Percentiles rank a stretch among this genome's conserved stretches.
These are phyloP conservation scores for Chaetomiaceae sp. DNA, from an alignment of 2,329 filamentous ascomycete species.

Conservation along the genomic window DNA sequence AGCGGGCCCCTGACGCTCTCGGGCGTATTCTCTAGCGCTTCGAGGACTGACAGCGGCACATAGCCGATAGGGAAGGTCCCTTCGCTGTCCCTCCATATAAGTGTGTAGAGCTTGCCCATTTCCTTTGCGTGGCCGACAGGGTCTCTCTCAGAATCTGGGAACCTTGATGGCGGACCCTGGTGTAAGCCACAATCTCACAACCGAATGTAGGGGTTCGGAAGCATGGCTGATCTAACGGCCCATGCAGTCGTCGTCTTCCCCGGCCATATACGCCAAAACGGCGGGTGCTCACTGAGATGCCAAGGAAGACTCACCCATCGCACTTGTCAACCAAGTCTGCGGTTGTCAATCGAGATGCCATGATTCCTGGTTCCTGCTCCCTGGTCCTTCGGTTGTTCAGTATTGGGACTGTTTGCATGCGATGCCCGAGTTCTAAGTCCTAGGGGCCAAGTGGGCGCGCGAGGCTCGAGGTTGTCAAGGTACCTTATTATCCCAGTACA, in stretches of 20 bases:
- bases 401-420: not conserved
- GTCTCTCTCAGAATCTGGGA: constrained; percentile 65
- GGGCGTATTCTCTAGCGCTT: constrained; percentile 43
- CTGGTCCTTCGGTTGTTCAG: not conserved
- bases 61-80: constrained; percentile 61
- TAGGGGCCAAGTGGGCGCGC: too few relatives aligned
- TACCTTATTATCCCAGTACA: too few relatives aligned
- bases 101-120: constrained; percentile 56
- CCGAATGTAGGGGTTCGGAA: too few relatives aligned
- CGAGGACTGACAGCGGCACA: constrained; percentile 45
- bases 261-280: too few relatives aligned
- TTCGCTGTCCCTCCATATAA: constrained; percentile 55
- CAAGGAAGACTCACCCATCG: constrained; percentile 43
- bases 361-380: too few relatives aligned
- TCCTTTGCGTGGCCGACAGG: constrained; percentile 49
- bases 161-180: constrained; percentile 43
- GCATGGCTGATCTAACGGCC: too few relatives aligned
- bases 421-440: too few relatives aligned
- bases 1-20: constrained; percentile 50
- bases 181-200: too few relatives aligned
- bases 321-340: constrained; percentile 49
- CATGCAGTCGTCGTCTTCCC: too few relatives aligned
- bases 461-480: too few relatives aligned
- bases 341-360: constrained; percentile 30
- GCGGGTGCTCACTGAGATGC: not conserved